phyloP scores from a whole-genome alignment of 1,284 basidiomycete genomes.

The Mycena citricolor region DNA sequence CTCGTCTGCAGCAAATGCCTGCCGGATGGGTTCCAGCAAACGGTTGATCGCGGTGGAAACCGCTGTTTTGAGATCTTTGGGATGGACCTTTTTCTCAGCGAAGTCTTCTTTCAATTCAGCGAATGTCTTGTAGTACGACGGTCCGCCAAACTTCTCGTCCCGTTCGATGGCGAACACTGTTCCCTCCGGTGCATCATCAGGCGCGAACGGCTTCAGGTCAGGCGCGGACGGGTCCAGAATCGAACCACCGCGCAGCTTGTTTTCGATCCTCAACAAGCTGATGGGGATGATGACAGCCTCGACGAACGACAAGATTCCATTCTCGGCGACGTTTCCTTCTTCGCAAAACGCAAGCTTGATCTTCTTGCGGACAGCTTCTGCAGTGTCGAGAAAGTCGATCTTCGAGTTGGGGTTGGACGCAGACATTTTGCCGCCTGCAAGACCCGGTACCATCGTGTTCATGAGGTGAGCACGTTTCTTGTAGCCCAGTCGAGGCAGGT shows the following conservation, averaged over 20 bases:
- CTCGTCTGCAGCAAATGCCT: slow-evolving; percentile 71
- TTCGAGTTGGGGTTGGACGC: slow-evolving; percentile 96
- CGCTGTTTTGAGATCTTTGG: slow-evolving; percentile 85
- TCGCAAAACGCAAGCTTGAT: slow-evolving; percentile 94
- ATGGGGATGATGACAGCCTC: slow-evolving; percentile 90
- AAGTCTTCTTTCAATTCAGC: slow-evolving; percentile 78
- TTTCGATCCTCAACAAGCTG: slow-evolving; percentile 70
- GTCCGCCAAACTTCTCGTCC: slow-evolving; percentile 82
- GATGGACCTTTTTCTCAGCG: slow-evolving; percentile 77
- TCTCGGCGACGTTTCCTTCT: slow-evolving; percentile 88
- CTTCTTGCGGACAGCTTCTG: slow-evolving; percentile 84
- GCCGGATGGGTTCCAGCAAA: slow-evolving; percentile 83
- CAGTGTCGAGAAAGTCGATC: slow-evolving; percentile 94
- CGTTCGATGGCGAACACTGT: slow-evolving; percentile 82
- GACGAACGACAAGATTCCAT: slow-evolving; percentile 91
- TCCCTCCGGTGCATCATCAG: slow-evolving; percentile 72
- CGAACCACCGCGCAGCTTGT: slow-evolving; percentile 38
- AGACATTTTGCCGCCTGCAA: slow-evolving; percentile 98
- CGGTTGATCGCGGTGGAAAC: slow-evolving; percentile 78
- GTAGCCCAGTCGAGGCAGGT: slow-evolving; percentile 93
- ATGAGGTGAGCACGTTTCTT: slow-evolving; percentile 95
- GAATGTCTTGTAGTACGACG: slow-evolving; percentile 74
- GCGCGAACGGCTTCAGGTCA: slow-evolving; percentile 61
- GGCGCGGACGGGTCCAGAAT: slow-evolving; percentile 42
- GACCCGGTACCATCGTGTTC: slow-evolving; percentile 98